These are phyloP conservation scores for Paratinospora sagittata DNA, from an alignment of 164 flowering plant species.

Conservation along the genomic window DNA sequence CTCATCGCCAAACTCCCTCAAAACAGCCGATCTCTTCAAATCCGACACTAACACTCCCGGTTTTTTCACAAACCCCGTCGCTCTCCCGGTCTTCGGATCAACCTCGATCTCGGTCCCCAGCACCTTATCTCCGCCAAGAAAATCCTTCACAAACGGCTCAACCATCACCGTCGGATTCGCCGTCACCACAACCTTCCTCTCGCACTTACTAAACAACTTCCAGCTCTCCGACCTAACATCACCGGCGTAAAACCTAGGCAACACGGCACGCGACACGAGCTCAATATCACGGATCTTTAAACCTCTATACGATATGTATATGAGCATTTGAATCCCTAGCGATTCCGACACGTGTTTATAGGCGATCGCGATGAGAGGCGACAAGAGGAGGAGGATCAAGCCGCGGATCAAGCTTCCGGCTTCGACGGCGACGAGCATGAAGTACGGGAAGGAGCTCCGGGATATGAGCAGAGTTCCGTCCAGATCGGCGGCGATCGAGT, in stretches of 20 bases:
- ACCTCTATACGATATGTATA: conserved; percentile 67
- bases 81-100: conserved; percentile 63
- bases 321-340: conserved; percentile 63
- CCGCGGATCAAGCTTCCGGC: conserved; percentile 91
- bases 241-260: conserved; percentile 71
- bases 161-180: conserved; percentile 90
- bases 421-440: conserved; percentile 85
- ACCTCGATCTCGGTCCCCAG: conserved; percentile 91
- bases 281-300: conserved; percentile 78
- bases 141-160: conserved; percentile 75
- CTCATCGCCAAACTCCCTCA: conserved; percentile 70
- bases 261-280: conserved; percentile 73
- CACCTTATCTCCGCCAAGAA: conserved; percentile 77
- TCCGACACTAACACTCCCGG: conserved; percentile 73
- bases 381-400: conserved; percentile 54
- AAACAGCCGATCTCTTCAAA: conserved; percentile 46
- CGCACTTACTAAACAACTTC: conserved; percentile 56
- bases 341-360: conserved; percentile 72
- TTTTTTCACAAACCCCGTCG: conserved; percentile 71
- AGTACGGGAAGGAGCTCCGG: conserved; percentile 77
- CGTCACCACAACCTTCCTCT: conserved; percentile 67
- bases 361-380: conserved; percentile 56
- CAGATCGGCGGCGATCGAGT: conserved; percentile 77
- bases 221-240: conserved; percentile 78
- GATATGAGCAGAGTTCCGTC: conserved; percentile 78